A percentile compares a stretch with the other conserved stretches of the same genome.
Evolutionary conservation across 2,329 filamentous ascomycete species (phyloP).

Genomic region (Pezicula rhizophila): DNA sequence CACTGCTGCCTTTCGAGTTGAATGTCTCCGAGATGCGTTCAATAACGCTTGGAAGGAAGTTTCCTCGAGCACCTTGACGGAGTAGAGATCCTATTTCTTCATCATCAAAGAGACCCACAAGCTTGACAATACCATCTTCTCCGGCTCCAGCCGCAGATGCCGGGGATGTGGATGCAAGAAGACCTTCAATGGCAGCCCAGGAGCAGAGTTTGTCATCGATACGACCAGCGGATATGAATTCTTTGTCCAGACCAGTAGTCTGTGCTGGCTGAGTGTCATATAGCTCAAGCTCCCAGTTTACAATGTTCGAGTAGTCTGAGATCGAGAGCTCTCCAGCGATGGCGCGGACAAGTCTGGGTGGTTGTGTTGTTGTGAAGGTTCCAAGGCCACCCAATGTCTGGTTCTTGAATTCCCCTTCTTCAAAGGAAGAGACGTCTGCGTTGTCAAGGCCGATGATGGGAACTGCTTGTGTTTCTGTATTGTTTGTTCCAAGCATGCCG

Average conservation of each 20-base stretch:
- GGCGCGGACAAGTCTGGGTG: slow-evolving; percentile 74
- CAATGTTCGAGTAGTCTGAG: slow-evolving; percentile 63
- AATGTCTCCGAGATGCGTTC: slow-evolving; percentile 75
- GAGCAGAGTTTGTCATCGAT: slow-evolving; percentile 98
- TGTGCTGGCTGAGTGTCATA: slow-evolving; percentile 85
- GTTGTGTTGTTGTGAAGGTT: slow-evolving; percentile 77
- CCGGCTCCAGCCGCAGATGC: slow-evolving; percentile 41
- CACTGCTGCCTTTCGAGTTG: slow-evolving; percentile 41
- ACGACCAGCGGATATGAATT: slow-evolving; percentile 90
- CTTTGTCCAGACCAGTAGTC: slow-evolving; percentile 77
- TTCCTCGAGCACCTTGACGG: slow-evolving; percentile 82
- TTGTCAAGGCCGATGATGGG: slow-evolving; percentile 88
- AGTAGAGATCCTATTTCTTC: slow-evolving; percentile 92
- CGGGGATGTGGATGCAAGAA: slow-evolving; percentile 59
- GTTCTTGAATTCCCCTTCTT: slow-evolving; percentile 24
- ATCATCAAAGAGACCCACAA: slow-evolving; percentile 92
- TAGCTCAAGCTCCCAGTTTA: slow-evolving; percentile 96
- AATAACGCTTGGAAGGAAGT: slow-evolving; percentile 77
- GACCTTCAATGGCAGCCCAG: slow-evolving; percentile 80
- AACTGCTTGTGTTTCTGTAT: slow-evolving; percentile 88
- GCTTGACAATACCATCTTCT: slow-evolving; percentile 67
- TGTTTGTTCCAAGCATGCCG: slow-evolving; percentile 60
- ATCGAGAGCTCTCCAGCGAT: slow-evolving; percentile 77
- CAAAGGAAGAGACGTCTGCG: slow-evolving; percentile 42
- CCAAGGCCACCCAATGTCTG: slow-evolving; percentile 19